These are phyloP conservation scores for Debaryomyces tyrocola DNA, from an alignment of 805 yeast genomes.

Conservation along the genomic window DNA sequence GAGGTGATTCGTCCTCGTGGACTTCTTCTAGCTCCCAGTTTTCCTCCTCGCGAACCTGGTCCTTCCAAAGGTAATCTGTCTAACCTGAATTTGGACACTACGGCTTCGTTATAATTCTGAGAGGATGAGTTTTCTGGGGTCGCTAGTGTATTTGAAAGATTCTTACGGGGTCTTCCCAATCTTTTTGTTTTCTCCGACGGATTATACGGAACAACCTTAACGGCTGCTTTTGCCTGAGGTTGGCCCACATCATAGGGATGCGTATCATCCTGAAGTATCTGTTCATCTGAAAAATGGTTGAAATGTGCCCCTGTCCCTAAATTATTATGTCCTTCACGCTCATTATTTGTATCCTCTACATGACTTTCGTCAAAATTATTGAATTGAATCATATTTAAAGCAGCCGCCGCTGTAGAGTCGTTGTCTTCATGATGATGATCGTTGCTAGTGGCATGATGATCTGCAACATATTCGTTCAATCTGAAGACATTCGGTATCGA, in stretches of 20 bases:
- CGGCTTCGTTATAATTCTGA: slow-evolving; percentile 29
- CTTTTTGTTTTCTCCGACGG: slow-evolving; percentile 32
- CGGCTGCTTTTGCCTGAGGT: not conserved
- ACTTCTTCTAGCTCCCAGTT: slow-evolving; percentile 11
- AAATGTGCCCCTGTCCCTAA: not conserved
- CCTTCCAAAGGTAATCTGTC: slow-evolving; percentile 36
- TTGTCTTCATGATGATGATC: slow-evolving; percentile 4
- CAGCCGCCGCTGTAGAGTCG: slow-evolving; percentile 16
- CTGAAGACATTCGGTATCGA: slow-evolving; percentile 11
- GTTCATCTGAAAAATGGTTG: not conserved
- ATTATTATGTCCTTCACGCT: not conserved
- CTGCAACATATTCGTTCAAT: slow-evolving; percentile 14
- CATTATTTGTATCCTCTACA: not conserved
- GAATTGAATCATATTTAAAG: slow-evolving; percentile 21
- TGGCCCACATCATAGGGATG: not conserved
- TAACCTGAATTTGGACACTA: slow-evolving; percentile 32
- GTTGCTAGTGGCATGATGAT: not conserved
- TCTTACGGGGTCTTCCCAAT: slow-evolving; percentile 37
- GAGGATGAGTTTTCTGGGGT: slow-evolving; percentile 17
- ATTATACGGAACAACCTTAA: slow-evolving; percentile 28
- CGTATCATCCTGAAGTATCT: not conserved
- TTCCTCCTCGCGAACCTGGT: slow-evolving; percentile 43
- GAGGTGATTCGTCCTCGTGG: slow-evolving; percentile 29
- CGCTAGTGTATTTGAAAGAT: slow-evolving; percentile 15
- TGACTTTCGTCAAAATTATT: slow-evolving; percentile 9